Evolutionary conservation across 2,329 filamentous ascomycete genomes (phyloP), one percentile per base, ranked within the genome.

Genomic region (Cladosporium phlei): DNA sequence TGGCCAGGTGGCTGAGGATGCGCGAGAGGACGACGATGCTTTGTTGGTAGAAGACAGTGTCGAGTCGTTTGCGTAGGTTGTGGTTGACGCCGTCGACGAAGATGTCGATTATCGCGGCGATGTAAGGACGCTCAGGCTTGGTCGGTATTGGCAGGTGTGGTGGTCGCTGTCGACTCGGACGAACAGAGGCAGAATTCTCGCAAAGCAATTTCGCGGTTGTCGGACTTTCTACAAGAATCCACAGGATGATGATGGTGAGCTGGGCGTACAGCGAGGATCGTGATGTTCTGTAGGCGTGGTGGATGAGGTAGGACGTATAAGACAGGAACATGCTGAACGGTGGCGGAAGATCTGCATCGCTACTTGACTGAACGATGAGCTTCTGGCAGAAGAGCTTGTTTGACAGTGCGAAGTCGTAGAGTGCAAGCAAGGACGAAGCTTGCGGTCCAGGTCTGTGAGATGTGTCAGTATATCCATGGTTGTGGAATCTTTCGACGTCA

Each of bases 321-420:
- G 91, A 97, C 21, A 97, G 71, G 61, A 91, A 94, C 56, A 80
- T 83, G 37, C 85, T 81, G 52, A 98, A 83, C 1, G 81, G 68
- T 5, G 77, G 61, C 19, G 81, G 63, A 17, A 56, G 51, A 12
- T 44, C 52, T 27, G 57, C 57, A 24, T 56, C 56, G 5, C 39
- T 37, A 7, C 50, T 25, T 9, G 53, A 37, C 4, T 57, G 38
- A 2, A 80, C 83, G 42, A 95, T 80, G 33, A 98, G 69, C 57
- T 85, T 90, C 64, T 87, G 85, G 65, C 88, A 91, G 67, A 98
- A 97, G 7, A 96, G 75, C 68, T 96, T 97, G 71, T 97, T 98
- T 25, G 90, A 86, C 61, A 95, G 86, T 3, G 83, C 82, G 63
- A 97, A 97, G 64, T 97, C 93, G 64, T 97, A 98, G 0, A 88